Conservation (phyloP, 129 eudicot species). For the Saussurea involucrata region DNA sequence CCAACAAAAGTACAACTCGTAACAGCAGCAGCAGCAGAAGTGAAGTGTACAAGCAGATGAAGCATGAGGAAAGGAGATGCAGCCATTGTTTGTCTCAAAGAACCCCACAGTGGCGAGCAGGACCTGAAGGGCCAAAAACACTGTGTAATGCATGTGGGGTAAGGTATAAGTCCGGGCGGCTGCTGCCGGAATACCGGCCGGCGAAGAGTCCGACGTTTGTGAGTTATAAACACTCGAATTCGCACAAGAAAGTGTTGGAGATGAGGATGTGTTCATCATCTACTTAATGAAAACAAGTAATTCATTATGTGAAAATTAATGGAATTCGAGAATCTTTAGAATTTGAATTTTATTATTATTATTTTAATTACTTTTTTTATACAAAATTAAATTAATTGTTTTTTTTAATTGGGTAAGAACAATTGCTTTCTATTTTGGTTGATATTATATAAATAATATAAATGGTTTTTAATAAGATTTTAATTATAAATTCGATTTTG, state of each 20-base stretch:
- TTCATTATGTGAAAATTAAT: neutral
- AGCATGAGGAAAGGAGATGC: conserved; percentile 38
- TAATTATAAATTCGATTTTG: too few relatives aligned
- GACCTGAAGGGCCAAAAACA: conserved; percentile 54
- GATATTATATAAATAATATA: neutral
- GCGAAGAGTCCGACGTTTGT: conserved; percentile 59
- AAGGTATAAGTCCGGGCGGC: conserved; percentile 54
- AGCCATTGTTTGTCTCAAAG: conserved; percentile 45
- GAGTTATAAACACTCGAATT: conserved; percentile 47
- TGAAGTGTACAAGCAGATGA: conserved; percentile 17
- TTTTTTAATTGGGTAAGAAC: neutral
- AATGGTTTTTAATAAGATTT: too few relatives aligned
- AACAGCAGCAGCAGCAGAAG: conserved; percentile 13
- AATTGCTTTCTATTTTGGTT: neutral
- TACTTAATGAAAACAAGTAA: neutral
- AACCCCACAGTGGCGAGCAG: conserved; percentile 61
- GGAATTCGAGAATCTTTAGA: neutral
- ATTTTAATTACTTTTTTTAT: neutral
- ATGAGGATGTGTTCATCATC: conserved; percentile 33
- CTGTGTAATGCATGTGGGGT: conserved; percentile 72
- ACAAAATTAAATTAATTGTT: too few relatives aligned
- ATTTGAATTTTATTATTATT: neutral
- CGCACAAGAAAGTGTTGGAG: conserved; percentile 54
- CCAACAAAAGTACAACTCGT: conserved; percentile 23
- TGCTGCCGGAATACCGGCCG: conserved; percentile 61